These are phyloP conservation scores for Carex pumila DNA, from an alignment of 176 grass and related monocot species.

Conservation along the genomic window DNA sequence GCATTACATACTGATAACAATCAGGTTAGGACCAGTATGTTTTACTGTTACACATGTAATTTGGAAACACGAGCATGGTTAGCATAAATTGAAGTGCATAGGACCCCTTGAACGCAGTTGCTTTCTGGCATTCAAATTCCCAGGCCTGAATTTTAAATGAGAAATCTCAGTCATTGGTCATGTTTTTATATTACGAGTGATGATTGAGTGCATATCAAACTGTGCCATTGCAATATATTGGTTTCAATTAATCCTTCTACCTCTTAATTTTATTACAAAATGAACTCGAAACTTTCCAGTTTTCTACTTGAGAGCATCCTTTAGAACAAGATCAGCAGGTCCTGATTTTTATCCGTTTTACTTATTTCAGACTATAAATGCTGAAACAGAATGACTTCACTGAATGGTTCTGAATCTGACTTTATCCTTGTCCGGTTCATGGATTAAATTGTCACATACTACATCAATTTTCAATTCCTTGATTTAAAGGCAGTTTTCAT, in stretches of 20 bases:
- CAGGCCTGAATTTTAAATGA: neutral
- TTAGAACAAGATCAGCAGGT: neutral
- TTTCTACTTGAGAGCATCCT: too few species aligned
- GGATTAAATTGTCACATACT: neutral
- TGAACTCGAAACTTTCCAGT: neutral
- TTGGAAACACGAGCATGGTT: neutral
- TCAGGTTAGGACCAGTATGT: neutral
- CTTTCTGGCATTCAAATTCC: neutral
- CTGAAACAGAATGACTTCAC: neutral
- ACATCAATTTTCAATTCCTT: neutral
- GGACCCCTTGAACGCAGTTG: neutral
- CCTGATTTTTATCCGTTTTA: neutral
- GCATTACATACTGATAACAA: neutral
- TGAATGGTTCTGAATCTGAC: neutral
- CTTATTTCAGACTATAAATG: neutral
- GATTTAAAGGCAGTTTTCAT: neutral
- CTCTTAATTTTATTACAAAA: neutral
- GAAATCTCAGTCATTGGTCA: neutral
- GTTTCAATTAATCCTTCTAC: neutral
- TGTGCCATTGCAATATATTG: neutral
- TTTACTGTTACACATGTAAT: neutral
- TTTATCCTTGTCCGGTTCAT: neutral
- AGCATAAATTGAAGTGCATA: neutral
- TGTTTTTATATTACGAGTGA: neutral
- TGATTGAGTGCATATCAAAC: neutral